Evolutionary conservation across 345 rosid species (phyloP).

Genomic region (Cardamine chenopodiifolia): DNA sequence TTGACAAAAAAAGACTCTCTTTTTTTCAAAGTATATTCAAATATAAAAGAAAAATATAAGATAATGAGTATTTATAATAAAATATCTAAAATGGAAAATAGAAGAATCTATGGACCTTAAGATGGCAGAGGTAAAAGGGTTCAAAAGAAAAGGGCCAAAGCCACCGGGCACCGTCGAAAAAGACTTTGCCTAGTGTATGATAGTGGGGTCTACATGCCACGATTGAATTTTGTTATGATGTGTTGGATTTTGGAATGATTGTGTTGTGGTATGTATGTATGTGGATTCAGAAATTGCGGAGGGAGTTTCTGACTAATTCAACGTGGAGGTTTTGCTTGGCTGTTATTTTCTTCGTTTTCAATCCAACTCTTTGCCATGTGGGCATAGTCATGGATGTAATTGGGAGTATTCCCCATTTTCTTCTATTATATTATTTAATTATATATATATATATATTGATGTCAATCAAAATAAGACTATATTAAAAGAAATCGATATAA

Average conservation of each 20-base stretch:
- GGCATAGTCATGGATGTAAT: slow-evolving; percentile 34
- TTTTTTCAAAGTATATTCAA: neutral
- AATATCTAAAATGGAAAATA: neutral
- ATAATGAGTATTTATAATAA: too few relatives aligned
- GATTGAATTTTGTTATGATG: slow-evolving; percentile 11
- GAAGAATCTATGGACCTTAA: slow-evolving; percentile 23
- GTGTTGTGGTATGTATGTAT: slow-evolving; percentile 6
- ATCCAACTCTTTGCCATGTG: slow-evolving; percentile 37
- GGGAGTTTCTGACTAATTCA: slow-evolving; percentile 30
- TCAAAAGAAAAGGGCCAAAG: slow-evolving; percentile 32
- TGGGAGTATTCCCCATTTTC: slow-evolving; percentile 15
- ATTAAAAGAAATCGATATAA: neutral
- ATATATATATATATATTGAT: too few relatives aligned
- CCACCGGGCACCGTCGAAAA: slow-evolving; percentile 35
- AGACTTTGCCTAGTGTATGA: too few relatives aligned
- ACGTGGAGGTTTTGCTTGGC: slow-evolving; percentile 25
- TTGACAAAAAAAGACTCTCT: neutral
- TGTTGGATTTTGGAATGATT: slow-evolving; percentile 29
- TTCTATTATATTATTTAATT: neutral
- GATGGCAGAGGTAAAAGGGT: slow-evolving; percentile 23
- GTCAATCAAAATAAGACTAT: neutral
- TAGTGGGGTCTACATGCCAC: slow-evolving; percentile 33
- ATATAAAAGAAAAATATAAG: neutral
- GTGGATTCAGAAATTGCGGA: slow-evolving; percentile 6
- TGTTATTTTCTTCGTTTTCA: slow-evolving; percentile 38